Conservation (phyloP, 371 early-diverging fungal species). For the Mucor mucedo region DNA sequence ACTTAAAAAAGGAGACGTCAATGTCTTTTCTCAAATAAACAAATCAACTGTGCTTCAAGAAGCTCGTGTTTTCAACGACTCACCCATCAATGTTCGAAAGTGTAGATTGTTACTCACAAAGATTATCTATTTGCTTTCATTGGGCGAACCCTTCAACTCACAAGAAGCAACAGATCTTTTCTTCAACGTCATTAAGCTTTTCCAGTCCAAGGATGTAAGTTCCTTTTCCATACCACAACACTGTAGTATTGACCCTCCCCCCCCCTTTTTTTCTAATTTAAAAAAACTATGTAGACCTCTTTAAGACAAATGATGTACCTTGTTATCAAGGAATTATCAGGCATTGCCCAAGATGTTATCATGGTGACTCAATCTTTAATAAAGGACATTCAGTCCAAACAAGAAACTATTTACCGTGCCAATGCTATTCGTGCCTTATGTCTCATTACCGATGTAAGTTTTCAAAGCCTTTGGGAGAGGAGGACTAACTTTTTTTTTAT, state of each 20-base stretch:
- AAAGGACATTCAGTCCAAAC: conserved; percentile 96
- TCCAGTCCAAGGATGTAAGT: conserved; percentile 94
- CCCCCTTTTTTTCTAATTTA: background rate
- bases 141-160: conserved; percentile 86
- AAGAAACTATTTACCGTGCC: conserved; percentile 88
- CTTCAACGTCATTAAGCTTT: conserved; percentile 96
- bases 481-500: background rate
- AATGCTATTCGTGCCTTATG: conserved; percentile 96
- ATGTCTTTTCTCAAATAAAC: conserved; percentile 76
- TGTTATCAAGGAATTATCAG: conserved; percentile 94
- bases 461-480: too few relatives aligned
- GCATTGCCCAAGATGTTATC: conserved; percentile 94
- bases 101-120: conserved; percentile 93
- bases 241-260: background rate
- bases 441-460: conserved; percentile 90
- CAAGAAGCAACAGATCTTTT: conserved; percentile 97
- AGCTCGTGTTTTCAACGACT: conserved; percentile 94
- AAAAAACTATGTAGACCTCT: conserved; percentile 60
- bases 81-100: conserved; percentile 94
- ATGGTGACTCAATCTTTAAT: conserved; percentile 96
- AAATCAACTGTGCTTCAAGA: conserved; percentile 95
- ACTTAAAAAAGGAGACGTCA: conserved; percentile 43
- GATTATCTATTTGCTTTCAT: conserved; percentile 90
- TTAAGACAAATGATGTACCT: conserved; percentile 97
- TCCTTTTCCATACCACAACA: background rate